phyloP scores from a whole-genome alignment of 257 asterid genomes.

The Lycium barbarum region DNA sequence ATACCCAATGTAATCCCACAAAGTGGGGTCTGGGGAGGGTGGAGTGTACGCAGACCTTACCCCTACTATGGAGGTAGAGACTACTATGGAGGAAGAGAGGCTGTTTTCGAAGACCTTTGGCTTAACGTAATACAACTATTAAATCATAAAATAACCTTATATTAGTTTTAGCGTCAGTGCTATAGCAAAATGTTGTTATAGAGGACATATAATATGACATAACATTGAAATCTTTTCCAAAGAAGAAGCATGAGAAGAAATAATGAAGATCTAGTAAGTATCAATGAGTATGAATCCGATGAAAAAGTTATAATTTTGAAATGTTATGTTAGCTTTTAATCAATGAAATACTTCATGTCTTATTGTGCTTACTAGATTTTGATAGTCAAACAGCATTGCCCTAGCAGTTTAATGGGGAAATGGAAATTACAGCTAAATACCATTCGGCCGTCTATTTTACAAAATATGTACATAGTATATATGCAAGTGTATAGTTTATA shows the following conservation, averaged over 20 bases:
- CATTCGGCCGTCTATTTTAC: too few species aligned
- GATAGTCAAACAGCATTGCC: not conserved
- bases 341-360: not conserved
- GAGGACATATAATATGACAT: too few species aligned
- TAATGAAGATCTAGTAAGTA: slow-evolving; percentile 91
- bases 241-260: slow-evolving; percentile 84
- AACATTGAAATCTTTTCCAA: slow-evolving; percentile 28
- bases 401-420: not conserved
- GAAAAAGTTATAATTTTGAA: not conserved
- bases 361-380: not conserved
- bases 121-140: not conserved
- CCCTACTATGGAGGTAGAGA: not conserved
- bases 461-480: too few species aligned
- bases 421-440: too few species aligned
- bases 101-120: not conserved
- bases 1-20: not conserved
- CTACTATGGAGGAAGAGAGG: not conserved
- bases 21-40: not conserved
- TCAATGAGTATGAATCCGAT: not conserved
- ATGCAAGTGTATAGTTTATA: too few species aligned
- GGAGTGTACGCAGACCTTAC: not conserved
- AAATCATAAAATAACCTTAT: too few species aligned
- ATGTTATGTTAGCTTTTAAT: not conserved
- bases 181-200: too few species aligned
- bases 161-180: too few species aligned